Evolutionary conservation across 345 rosid genomes (phyloP).

Genomic region (Populus deltoides): DNA sequence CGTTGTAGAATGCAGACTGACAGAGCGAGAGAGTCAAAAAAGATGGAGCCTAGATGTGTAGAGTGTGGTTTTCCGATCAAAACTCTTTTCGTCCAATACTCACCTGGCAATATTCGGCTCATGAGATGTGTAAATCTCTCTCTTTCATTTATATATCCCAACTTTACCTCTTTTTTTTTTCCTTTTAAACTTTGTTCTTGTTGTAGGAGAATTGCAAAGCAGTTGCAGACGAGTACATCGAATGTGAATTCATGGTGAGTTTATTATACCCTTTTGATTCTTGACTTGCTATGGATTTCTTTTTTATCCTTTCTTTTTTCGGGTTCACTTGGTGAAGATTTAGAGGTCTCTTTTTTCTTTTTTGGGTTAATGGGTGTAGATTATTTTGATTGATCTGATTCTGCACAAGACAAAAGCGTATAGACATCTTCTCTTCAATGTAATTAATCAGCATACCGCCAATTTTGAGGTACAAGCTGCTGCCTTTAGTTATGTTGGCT

Average conservation of each 20-base stretch:
- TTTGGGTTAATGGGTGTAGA: constrained; percentile 33
- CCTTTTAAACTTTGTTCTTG: not conserved
- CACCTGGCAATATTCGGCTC: constrained; percentile 70
- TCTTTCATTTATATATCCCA: not conserved
- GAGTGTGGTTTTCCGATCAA: constrained; percentile 57
- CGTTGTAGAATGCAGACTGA: not conserved
- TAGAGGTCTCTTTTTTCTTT: not conserved
- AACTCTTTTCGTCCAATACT: constrained; percentile 62
- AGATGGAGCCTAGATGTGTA: constrained; percentile 54
- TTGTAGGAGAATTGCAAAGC: constrained; percentile 61
- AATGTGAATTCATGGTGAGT: constrained; percentile 75
- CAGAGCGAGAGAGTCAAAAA: not conserved
- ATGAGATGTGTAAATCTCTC: constrained; percentile 60
- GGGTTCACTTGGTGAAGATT: not conserved
- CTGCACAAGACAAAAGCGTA: constrained; percentile 77
- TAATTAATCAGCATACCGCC: constrained; percentile 42
- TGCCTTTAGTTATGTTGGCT: not conserved
- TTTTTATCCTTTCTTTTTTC: not conserved
- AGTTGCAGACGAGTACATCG: constrained; percentile 72
- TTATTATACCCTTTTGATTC: constrained; percentile 2
- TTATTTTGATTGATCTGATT: constrained; percentile 77
- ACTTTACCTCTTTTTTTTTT: not conserved
- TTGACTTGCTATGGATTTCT: not conserved
- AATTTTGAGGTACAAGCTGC: constrained; percentile 46
- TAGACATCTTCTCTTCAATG: constrained; percentile 70